Conservation (phyloP, 495 filamentous ascomycete genomes). For the Lophiostoma macrostomum region DNA sequence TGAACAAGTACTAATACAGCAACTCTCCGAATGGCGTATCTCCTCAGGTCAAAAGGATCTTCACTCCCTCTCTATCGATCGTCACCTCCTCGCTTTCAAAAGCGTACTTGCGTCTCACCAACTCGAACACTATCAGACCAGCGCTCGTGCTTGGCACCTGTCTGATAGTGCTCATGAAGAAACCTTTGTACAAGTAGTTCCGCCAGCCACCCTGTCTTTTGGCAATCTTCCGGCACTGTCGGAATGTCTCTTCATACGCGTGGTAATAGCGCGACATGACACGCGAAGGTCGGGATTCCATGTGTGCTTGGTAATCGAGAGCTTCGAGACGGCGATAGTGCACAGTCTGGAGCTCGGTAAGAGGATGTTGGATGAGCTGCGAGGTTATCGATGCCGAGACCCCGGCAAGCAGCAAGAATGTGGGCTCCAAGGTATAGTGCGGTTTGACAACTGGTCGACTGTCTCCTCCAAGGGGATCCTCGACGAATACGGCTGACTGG, state of each 20-base stretch:
- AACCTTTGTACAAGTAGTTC: slow-evolving; percentile 73
- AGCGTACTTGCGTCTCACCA: slow-evolving; percentile 78
- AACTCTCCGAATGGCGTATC: neutral
- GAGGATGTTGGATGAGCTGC: slow-evolving; percentile 74
- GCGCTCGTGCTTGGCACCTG: slow-evolving; percentile 89
- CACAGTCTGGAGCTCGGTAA: slow-evolving; percentile 69
- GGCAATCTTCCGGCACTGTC: slow-evolving; percentile 64
- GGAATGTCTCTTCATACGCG: slow-evolving; percentile 73
- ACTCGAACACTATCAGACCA: slow-evolving; percentile 83
- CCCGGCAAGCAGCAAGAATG: slow-evolving; percentile 75
- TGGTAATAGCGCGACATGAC: slow-evolving; percentile 67
- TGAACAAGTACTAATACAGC: neutral
- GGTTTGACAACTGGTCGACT: slow-evolving; percentile 63
- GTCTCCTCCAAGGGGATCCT: slow-evolving; percentile 16
- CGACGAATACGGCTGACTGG: slow-evolving; percentile 35
- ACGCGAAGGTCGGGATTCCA: slow-evolving; percentile 35
- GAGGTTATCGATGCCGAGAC: slow-evolving; percentile 72
- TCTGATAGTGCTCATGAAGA: slow-evolving; percentile 68
- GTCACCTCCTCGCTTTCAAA: slow-evolving; percentile 61
- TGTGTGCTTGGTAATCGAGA: slow-evolving; percentile 63
- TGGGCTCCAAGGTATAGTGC: slow-evolving; percentile 81
- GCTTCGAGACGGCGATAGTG: slow-evolving; percentile 78
- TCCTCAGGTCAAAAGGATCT: slow-evolving; percentile 58
- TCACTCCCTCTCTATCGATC: slow-evolving; percentile 66
- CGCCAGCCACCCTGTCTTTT: slow-evolving; percentile 60